These are phyloP conservation scores for Talaromyces proteolyticus DNA, from an alignment of 495 filamentous ascomycete genomes.

Conservation along the genomic window DNA sequence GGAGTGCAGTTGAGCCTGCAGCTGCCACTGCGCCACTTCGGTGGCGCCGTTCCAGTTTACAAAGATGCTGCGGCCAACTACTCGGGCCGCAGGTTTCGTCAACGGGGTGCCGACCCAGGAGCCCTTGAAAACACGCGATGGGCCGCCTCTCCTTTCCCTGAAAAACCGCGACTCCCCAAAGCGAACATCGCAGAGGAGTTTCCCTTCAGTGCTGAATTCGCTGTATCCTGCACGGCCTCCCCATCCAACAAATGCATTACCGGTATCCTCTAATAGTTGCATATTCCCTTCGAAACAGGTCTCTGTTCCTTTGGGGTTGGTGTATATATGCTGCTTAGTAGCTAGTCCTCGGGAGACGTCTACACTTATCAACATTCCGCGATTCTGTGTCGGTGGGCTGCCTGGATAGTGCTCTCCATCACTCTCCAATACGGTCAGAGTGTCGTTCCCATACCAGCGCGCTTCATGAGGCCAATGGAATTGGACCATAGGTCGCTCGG, in stretches of 20 bases:
- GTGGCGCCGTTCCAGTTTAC: slow-evolving; percentile 44
- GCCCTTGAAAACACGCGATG: slow-evolving; percentile 29
- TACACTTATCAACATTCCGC: slow-evolving; percentile 25
- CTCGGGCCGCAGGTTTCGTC: slow-evolving; percentile 18
- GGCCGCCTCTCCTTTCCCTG: neutral
- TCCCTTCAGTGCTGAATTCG: slow-evolving; percentile 44
- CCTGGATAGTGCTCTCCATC: slow-evolving; percentile 26
- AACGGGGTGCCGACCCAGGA: slow-evolving; percentile 24
- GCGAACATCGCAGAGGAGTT: slow-evolving; percentile 30
- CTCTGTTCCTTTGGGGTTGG: slow-evolving; percentile 32
- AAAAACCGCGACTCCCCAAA: slow-evolving; percentile 25
- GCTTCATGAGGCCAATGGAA: slow-evolving; percentile 58
- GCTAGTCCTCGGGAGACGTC: slow-evolving; percentile 39
- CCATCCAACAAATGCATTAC: slow-evolving; percentile 53
- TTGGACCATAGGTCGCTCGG: slow-evolving; percentile 17
- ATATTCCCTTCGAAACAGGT: slow-evolving; percentile 51
- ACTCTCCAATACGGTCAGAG: slow-evolving; percentile 50
- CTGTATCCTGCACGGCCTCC: slow-evolving; percentile 46
- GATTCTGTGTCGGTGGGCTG: slow-evolving; percentile 20
- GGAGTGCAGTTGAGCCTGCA: slow-evolving; percentile 18
- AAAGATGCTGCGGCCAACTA: slow-evolving; percentile 23
- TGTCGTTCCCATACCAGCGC: slow-evolving; percentile 34
- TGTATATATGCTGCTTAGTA: slow-evolving; percentile 26
- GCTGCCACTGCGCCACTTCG: slow-evolving; percentile 29
- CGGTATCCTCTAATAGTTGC: slow-evolving; percentile 44